Evolutionary conservation across 768 basidiomycete species (phyloP), one percentile per base, ranked within the genome.

Genomic region (Lentinula raphanica): DNA sequence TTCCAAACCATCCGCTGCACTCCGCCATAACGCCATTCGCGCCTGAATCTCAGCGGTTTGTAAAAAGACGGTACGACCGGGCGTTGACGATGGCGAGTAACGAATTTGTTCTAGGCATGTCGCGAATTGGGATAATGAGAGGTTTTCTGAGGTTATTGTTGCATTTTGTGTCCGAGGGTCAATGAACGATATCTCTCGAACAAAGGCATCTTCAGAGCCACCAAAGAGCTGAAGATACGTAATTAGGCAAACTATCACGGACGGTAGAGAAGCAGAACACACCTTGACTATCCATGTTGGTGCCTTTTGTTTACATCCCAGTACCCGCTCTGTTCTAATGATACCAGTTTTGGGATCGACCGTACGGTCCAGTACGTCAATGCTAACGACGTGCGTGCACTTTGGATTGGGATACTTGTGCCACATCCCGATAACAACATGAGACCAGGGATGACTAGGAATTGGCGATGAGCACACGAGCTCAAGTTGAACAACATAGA

Each of bases 381-480:
- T 82, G 62, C 88, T 90, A 63, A 92, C 77, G 63, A 94, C 92
- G 70, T 94, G 92, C 23, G 88, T 82, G 73, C 92, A 93, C 66
- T 90, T 90, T 54, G 93, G 88, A 70, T 96, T 96, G 53, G 94
- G 94, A 72, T 97, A 97, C 79, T 97, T 97, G 63, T 88, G 87
- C 89, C 92, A 94, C 81, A 96, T 90, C 62, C 90, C 91, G 67
- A 90, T 87, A 61, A 94, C 85, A 64, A 95, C 92, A 76, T 93
- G 92, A 60, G 86, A 80, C 88, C 94, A 95, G 40, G 92, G 81
- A 68, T 94, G 92, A 61, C 94, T 97, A 45, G 44, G 5, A 31
- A 38, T 54, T 11, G 55, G 45, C 39, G 27, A 13, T 25, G 49
- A 63, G 39, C 21, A 51, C 44, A 45, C 42, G 65, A 50, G 58